phyloP scores from a whole-genome alignment of 2,329 filamentous ascomycete genomes.

The Elsinoe fawcettii region DNA sequence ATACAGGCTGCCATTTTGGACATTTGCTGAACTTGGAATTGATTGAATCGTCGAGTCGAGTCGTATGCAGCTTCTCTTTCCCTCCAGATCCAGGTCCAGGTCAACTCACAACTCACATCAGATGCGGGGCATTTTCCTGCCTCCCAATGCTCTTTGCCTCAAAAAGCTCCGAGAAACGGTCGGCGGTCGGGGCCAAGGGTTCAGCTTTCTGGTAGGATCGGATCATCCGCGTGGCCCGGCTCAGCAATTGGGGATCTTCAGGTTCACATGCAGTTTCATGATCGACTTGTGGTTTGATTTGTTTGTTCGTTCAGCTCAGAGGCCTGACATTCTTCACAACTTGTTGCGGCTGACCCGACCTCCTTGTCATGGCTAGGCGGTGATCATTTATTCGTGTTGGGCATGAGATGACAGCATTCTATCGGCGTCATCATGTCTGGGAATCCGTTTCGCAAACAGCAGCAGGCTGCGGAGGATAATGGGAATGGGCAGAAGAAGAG shows the following conservation, averaged over 20 bases:
- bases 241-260: constrained; percentile 10
- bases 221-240: constrained; percentile 14
- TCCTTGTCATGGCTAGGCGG: neutral
- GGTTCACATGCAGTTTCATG: constrained; percentile 8
- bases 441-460: constrained; percentile 16
- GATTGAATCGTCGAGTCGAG: neutral
- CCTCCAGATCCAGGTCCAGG: no score
- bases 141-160: neutral
- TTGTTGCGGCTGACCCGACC: neutral
- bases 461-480: neutral
- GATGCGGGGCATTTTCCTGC: neutral
- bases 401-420: constrained; percentile 8
- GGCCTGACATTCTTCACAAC: neutral
- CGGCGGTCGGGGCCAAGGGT: constrained; percentile 6
- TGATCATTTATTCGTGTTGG: neutral
- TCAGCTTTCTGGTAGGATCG: neutral
- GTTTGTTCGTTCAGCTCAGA: no score
- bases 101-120: neutral
- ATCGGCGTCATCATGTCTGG: constrained; percentile 11
- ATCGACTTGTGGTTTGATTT: neutral
- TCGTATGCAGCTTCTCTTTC: neutral
- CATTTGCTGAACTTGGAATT: neutral
- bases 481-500: constrained; percentile 7
- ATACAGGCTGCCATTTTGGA: constrained; percentile 58
- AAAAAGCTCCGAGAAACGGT: constrained; percentile 1